Conservation (phyloP, 2,329 filamentous ascomycete species). For the Septoria petroselini region DNA sequence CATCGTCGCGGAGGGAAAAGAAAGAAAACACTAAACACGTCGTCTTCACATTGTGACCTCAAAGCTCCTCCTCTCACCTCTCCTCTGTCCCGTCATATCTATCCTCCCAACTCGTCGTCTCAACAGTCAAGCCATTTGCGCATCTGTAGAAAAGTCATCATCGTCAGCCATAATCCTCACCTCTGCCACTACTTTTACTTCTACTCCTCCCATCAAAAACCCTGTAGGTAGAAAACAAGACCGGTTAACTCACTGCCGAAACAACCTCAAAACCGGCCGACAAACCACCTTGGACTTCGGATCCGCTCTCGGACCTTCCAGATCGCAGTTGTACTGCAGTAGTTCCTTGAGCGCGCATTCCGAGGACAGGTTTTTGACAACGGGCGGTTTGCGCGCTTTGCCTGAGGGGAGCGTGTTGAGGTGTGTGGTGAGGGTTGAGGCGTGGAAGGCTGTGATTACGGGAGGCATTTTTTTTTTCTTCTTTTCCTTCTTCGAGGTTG, state of each 20-base stretch:
- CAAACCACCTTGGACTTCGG: slow-evolving; percentile 50
- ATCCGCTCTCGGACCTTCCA: slow-evolving; percentile 45
- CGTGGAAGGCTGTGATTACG: slow-evolving; percentile 52
- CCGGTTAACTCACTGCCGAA: slow-evolving; percentile 52
- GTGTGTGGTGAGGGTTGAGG: slow-evolving; percentile 50
- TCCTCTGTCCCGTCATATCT: slow-evolving; percentile 29
- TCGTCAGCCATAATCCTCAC: not conserved
- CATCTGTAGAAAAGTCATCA: slow-evolving; percentile 40
- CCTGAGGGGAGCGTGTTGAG: slow-evolving; percentile 53
- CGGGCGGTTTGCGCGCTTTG: slow-evolving; percentile 52
- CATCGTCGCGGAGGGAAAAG: too few species aligned
- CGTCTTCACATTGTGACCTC: too few species aligned
- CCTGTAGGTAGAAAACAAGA: not conserved
- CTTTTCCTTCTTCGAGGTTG: too few species aligned
- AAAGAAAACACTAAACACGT: too few species aligned
- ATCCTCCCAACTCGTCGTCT: slow-evolving; percentile 61
- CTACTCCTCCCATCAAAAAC: not conserved
- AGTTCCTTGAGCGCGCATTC: slow-evolving; percentile 59
- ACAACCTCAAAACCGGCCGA: slow-evolving; percentile 56
- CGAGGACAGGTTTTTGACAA: slow-evolving; percentile 46
- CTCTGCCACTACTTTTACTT: not conserved
- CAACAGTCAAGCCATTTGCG: slow-evolving; percentile 55
- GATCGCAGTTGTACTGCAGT: slow-evolving; percentile 61
- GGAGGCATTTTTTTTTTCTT: slow-evolving; percentile 51
- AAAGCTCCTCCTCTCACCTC: slow-evolving; percentile 15